A percentile compares a stretch with the other conserved stretches of the same genome.
These are phyloP conservation scores for Dactylellina sp. DNA, from an alignment of 2,329 filamentous ascomycete species.

Conservation along the genomic window DNA sequence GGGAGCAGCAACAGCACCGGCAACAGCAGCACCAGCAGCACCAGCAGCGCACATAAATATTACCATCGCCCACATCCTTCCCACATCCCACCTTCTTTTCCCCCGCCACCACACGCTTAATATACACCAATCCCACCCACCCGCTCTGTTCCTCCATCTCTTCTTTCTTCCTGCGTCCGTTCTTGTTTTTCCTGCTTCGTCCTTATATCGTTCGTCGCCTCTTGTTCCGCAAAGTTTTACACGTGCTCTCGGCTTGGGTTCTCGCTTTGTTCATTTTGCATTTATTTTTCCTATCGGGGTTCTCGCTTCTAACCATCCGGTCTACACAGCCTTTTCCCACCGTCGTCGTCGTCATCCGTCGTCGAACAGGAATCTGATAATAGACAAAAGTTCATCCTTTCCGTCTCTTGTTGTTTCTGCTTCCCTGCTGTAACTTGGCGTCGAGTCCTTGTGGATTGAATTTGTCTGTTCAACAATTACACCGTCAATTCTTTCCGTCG, in stretches of 20 bases:
- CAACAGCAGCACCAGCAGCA: too few species aligned
- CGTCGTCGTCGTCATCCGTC: conserved; percentile 30
- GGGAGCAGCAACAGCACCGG: too few species aligned
- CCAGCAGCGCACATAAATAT: too few species aligned
- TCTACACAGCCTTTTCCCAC: conserved; percentile 53
- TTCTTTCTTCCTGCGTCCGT: conserved; percentile 61
- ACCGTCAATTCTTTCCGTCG: conserved; percentile 41
- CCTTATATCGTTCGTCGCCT: conserved; percentile 56
- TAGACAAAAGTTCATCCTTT: conserved; percentile 58
- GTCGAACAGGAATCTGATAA: conserved; percentile 55
- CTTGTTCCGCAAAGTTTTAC: conserved; percentile 60
- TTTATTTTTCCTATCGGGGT: conserved; percentile 26
- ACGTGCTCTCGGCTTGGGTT: conserved; percentile 56
- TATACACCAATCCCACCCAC: conserved; percentile 47
- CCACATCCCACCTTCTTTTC: conserved; percentile 32
- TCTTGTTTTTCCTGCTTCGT: conserved; percentile 19
- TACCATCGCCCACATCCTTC: conserved; percentile 19
- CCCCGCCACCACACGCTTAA: conserved; percentile 46
- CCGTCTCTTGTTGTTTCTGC: conserved; percentile 59
- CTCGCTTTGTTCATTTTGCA: too few species aligned
- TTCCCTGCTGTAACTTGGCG: conserved; percentile 57
- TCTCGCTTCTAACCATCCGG: conserved; percentile 52
- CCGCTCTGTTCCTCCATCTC: conserved; percentile 56
- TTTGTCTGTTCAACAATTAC: conserved; percentile 37
- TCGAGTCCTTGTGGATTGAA: conserved; percentile 57